Conservation (phyloP, 1,139 yeast genomes). For the Kazachstania sp. region DNA sequence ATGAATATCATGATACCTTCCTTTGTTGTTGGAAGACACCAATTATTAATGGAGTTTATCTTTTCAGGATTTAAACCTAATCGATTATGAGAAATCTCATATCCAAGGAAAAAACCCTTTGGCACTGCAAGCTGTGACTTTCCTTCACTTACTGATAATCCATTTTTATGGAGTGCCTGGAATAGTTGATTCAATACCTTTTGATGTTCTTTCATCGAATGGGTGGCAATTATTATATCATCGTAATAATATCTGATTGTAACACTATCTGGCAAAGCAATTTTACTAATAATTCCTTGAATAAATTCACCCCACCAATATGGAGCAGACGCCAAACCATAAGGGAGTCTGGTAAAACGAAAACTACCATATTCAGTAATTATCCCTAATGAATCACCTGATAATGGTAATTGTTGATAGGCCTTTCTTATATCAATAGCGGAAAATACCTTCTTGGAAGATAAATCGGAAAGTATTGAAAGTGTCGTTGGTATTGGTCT, state of each 20-base stretch:
- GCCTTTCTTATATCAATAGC: conserved; percentile 4
- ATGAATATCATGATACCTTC: too few relatives aligned
- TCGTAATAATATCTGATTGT: conserved; percentile 3
- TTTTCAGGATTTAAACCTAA: too few relatives aligned
- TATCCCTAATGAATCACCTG: conserved; percentile 3
- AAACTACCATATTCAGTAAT: conserved; percentile 1
- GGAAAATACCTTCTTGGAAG: conserved; percentile 1
- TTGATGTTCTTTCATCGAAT: not conserved
- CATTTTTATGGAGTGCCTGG: too few relatives aligned
- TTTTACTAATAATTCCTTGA: not conserved
- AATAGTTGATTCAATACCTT: not conserved
- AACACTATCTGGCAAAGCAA: not conserved
- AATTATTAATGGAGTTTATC: too few relatives aligned
- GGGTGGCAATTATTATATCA: conserved; percentile 2
- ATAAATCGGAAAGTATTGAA: conserved; percentile 4
- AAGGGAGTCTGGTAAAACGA: not conserved
- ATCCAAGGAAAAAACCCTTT: too few relatives aligned
- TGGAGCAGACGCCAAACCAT: conserved; percentile 1
- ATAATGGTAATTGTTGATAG: conserved; percentile 2
- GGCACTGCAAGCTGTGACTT: too few relatives aligned
- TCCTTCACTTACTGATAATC: too few relatives aligned
- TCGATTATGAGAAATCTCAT: too few relatives aligned
- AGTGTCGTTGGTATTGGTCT: conserved; percentile 4
- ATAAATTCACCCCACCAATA: conserved; percentile 6
- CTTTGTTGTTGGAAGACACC: too few relatives aligned